Evolutionary conservation across 192 early-diverging fungal genomes (phyloP), one percentile per base, ranked within the genome.

Genomic region (Chytriomyces sp.): DNA sequence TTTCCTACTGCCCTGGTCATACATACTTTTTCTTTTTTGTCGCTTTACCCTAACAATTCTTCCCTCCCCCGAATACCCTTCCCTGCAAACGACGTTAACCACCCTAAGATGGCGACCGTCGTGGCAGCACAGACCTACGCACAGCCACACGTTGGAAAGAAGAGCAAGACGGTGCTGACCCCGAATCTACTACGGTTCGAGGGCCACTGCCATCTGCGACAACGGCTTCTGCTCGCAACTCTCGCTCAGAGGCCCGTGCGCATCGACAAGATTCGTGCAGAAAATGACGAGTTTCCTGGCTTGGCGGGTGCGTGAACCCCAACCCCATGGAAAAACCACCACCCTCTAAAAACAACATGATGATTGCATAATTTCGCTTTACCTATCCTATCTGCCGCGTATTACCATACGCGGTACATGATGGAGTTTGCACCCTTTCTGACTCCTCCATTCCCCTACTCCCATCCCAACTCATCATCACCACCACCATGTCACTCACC

Each of bases 221-320:
- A 98, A 79, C 84, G 97, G 39, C 86, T 99, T 56, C 85, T 99
- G 14, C 80, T 99, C 39, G 89, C 95, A 30, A 91, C 92, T 28
- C 80, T 99, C 55, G 89, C 90, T 64, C 90, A 91, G 71, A 89
- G 88, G 53, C 76, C 91, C 2, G 79, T 99, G 40, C 89, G 91
- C 68, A 94, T 99, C 75, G 91, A 94, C 70, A 88, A 91, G 74
- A 97, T 99, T 79, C 88, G 97, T 30, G 75, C 90, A 17, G 70
- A 76, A 36, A 61, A 62, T 26, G 59, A 39, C 8, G 87, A 94
- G 70, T 86, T 92, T 80, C 93, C 95, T 22, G 96, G 96, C 52
- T 83, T 98, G 8, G 76, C 83, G 77, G 92, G 92, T 89, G 83
- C 57, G 73, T 44, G 26, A 28, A 6, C 53, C 36, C 61, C 28